Conservation (phyloP, 768 basidiomycete species). For the Podaxis pistillaris region DNA sequence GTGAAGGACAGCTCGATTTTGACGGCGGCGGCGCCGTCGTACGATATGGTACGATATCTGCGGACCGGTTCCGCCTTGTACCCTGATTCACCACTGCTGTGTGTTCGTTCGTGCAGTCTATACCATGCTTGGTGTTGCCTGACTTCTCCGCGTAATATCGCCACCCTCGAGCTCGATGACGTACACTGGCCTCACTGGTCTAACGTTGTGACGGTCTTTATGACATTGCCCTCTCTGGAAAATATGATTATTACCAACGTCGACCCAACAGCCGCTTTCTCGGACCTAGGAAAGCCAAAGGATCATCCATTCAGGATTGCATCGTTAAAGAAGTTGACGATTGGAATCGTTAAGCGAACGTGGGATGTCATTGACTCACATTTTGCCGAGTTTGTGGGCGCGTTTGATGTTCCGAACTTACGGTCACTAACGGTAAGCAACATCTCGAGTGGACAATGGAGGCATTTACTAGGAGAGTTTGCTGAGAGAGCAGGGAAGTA, state of each 20-base stretch:
- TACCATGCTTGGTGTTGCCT: slow-evolving; percentile 22
- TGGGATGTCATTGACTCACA: slow-evolving; percentile 14
- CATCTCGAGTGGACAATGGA: slow-evolving; percentile 12
- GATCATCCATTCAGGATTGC: slow-evolving; percentile 19
- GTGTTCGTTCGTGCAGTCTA: slow-evolving; percentile 21
- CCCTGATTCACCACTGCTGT: slow-evolving; percentile 16
- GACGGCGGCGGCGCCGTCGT: slow-evolving; percentile 4
- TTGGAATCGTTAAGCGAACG: slow-evolving; percentile 18
- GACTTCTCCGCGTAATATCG: slow-evolving; percentile 17
- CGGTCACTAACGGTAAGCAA: slow-evolving; percentile 5
- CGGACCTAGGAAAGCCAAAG: slow-evolving; percentile 7
- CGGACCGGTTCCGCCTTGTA: slow-evolving; percentile 4
- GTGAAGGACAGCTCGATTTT: slow-evolving; percentile 22
- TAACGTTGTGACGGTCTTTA: slow-evolving; percentile 20
- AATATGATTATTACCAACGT: slow-evolving; percentile 24
- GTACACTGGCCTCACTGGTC: slow-evolving; percentile 21
- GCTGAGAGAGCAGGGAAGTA: slow-evolving; percentile 13
- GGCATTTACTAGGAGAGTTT: slow-evolving; percentile 9
- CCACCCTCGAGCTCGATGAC: slow-evolving; percentile 24
- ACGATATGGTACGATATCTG: slow-evolving; percentile 25
- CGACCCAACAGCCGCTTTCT: slow-evolving; percentile 19
- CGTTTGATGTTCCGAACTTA: slow-evolving; percentile 22
- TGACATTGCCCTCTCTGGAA: slow-evolving; percentile 22
- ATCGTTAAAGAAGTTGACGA: slow-evolving; percentile 22
- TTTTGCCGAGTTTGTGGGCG: slow-evolving; percentile 23